Evolutionary conservation across 495 filamentous ascomycete species (phyloP), one percentile per base, ranked within the genome.

Genomic region (Penicillium steckii): DNA sequence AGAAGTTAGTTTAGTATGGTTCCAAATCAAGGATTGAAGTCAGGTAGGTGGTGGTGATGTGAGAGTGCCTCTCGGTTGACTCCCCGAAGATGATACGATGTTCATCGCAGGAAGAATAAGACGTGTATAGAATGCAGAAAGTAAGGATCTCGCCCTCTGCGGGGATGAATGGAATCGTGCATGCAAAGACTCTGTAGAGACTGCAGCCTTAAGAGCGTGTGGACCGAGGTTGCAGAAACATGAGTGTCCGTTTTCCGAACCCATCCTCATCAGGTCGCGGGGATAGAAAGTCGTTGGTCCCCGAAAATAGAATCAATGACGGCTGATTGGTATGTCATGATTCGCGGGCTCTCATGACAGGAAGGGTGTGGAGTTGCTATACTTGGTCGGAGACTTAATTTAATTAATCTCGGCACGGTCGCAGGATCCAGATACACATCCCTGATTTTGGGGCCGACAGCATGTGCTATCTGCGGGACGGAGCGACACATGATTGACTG

Each of bases 361-460:
- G 38, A 21, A 25, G 19, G 43, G 18, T 41, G 7, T 38, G 8
- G 38, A 33, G 26, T 23, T 33, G 44, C 17, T 19, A 21, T 29
- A 33, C 32, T 57, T 45, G 37, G 30, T 53, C 55, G 52, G 46
- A 49, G 48, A 57, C 46, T 50, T 54, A 30, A 19, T n/a, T 32
- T 32, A 37, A 15, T 37, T 45, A 44, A 30, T 46, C 45, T 55
- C 27, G 40, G 48, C 52, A 55, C 52, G 55, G 55, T 62, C 55
- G 47, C 48, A 38, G 10, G 43, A 48, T 17, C 45, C 52, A 30
- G n/a, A n/a, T n/a, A n/a, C 19, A 38, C 38, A 29, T 29, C 47
- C 46, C 21, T 35, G 44, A 55, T 40, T 12, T 27, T 38, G 33
- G 7, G 17, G n/a, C 22, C n/a, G 21, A 15, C 8, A 46, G 27